Conservation (phyloP, 192 early-diverging fungal species). For the Coemansia sp. region DNA sequence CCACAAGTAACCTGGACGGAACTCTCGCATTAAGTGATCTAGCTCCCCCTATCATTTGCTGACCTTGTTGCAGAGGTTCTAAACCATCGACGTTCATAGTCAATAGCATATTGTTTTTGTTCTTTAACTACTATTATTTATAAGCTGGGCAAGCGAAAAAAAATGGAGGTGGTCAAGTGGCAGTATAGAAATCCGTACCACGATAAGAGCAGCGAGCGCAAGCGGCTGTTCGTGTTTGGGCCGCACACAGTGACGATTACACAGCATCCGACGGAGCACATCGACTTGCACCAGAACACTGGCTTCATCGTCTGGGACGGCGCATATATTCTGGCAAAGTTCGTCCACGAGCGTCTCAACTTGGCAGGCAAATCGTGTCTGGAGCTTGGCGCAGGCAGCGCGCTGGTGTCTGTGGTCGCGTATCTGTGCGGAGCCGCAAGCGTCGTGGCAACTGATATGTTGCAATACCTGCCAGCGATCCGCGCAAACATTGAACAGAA, state of each 20-base stretch:
- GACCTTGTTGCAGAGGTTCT: too few relatives aligned
- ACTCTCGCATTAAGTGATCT: too few relatives aligned
- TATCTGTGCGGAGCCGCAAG: neutral
- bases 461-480: conserved; percentile 11
- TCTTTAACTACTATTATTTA: too few relatives aligned
- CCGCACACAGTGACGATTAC: conserved; percentile 15
- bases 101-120: too few relatives aligned
- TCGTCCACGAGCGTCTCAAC: conserved; percentile 6
- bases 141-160: too few relatives aligned
- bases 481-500: conserved; percentile 18
- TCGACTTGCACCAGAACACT: conserved; percentile 24
- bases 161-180: conserved; percentile 26
- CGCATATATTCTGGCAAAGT: conserved; percentile 27
- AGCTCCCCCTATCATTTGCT: too few relatives aligned
- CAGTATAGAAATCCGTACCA: conserved; percentile 32
- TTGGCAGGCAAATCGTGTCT: conserved; percentile 16
- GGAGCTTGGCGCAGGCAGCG: conserved; percentile 29
- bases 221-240: conserved; percentile 25
- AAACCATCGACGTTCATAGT: too few relatives aligned
- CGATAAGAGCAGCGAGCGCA: conserved; percentile 2
- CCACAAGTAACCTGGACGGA: too few relatives aligned
- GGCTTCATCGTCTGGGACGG: conserved; percentile 38
- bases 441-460: conserved; percentile 24
- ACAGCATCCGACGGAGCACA: conserved; percentile 14
- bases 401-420: conserved; percentile 21